phyloP scores from a whole-genome alignment of 257 asterid species.

The Solanum tarijense region DNA sequence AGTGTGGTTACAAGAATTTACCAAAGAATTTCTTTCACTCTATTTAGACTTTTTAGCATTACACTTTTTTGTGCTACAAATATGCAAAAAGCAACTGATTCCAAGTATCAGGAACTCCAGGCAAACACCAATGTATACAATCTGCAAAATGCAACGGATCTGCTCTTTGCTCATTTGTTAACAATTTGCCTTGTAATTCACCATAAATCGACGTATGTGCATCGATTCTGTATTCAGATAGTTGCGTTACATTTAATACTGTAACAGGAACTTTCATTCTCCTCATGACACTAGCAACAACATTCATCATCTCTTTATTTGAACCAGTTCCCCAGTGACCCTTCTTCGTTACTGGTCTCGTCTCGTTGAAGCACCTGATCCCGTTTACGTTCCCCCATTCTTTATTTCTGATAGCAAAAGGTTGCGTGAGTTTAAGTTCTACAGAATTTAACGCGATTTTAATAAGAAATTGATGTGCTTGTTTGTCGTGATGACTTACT shows the following conservation, averaged over 20 bases:
- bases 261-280: conserved; percentile 69
- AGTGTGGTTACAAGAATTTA: background rate
- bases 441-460: background rate
- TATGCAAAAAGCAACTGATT: conserved; percentile 59
- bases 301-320: conserved; percentile 47
- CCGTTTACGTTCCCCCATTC: conserved; percentile 71
- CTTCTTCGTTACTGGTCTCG: conserved; percentile 39
- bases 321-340: conserved; percentile 76
- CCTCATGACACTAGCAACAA: conserved; percentile 28
- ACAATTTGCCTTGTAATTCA: conserved; percentile 50
- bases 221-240: conserved; percentile 69
- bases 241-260: conserved; percentile 56
- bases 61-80: conserved; percentile 18
- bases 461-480: background rate
- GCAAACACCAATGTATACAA: conserved; percentile 88
- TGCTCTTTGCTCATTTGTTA: conserved; percentile 53
- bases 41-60: background rate
- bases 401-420: conserved; percentile 32
- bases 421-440: background rate
- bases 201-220: conserved; percentile 72
- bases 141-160: conserved; percentile 70
- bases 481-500: conserved; percentile 14
- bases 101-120: conserved; percentile 90
- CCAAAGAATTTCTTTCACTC: background rate
- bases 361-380: conserved; percentile 72